A percentile compares a stretch with the other conserved stretches of the same genome.
Evolutionary conservation across 2,329 filamentous ascomycete species (phyloP).

Genomic region (Raffaelea albimanens): DNA sequence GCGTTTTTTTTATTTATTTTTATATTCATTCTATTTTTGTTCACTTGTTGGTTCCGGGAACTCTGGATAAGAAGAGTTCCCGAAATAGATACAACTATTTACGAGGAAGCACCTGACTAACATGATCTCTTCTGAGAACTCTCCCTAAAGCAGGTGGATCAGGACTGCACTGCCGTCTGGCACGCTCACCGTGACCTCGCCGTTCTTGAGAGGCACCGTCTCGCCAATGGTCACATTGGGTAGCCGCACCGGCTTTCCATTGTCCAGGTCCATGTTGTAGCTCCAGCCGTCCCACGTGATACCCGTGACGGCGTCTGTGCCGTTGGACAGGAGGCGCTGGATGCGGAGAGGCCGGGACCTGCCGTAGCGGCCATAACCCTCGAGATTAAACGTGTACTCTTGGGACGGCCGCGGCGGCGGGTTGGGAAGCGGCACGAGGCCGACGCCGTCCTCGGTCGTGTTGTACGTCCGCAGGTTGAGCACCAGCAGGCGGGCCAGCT

Average conservation of each 20-base stretch:
- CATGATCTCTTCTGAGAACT: too few relatives aligned
- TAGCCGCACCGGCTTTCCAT: slow-evolving; percentile 42
- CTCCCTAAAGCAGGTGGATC: too few relatives aligned
- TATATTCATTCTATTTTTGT: too few relatives aligned
- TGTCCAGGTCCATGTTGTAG: slow-evolving; percentile 50
- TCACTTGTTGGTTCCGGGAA: too few relatives aligned
- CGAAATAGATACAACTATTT: too few relatives aligned
- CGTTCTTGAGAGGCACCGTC: slow-evolving; percentile 18
- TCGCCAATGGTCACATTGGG: slow-evolving; percentile 42
- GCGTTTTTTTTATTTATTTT: slow-evolving; percentile 12
- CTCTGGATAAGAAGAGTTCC: too few relatives aligned
- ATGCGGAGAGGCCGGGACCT: slow-evolving; percentile 6
- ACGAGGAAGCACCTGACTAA: too few relatives aligned
- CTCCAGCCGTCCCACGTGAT: slow-evolving; percentile 53
- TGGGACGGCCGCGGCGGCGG: slow-evolving; percentile 20
- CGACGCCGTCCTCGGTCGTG: slow-evolving; percentile 37
- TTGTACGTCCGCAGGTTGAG: slow-evolving; percentile 53
- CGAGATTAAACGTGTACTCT: slow-evolving; percentile 28
- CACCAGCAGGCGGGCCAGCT: slow-evolving; percentile 38
- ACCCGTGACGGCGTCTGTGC: slow-evolving; percentile 53
- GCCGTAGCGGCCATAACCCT: too few relatives aligned
- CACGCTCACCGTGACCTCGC: slow-evolving; percentile 20
- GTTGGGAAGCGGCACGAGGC: slow-evolving; percentile 13
- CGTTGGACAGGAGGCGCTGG: slow-evolving; percentile 46
- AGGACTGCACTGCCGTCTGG: slow-evolving; percentile 32